phyloP scores from a whole-genome alignment of 768 basidiomycete genomes.

The Auricularia sp. region DNA sequence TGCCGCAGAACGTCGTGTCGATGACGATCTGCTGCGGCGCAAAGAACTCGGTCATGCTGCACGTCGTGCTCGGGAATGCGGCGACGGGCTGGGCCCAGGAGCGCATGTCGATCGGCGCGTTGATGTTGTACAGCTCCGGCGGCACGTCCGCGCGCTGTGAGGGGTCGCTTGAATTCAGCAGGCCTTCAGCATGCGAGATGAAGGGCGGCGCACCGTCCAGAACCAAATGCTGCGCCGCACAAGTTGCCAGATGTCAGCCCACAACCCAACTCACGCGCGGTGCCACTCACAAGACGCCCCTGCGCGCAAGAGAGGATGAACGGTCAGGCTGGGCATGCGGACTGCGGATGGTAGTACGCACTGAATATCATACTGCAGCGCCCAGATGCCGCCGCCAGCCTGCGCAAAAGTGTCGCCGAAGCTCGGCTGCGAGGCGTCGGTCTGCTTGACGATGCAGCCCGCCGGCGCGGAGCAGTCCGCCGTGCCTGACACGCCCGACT shows the following conservation, averaged over 20 bases:
- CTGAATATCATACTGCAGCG: constrained; percentile 52
- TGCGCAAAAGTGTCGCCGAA: constrained; percentile 39
- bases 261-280: background rate
- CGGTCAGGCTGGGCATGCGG: no score
- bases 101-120: constrained; percentile 22
- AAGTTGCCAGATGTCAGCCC: background rate
- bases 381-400: constrained; percentile 57
- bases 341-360: background rate
- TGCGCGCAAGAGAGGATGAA: background rate
- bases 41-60: constrained; percentile 37
- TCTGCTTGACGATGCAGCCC: constrained; percentile 38
- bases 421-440: constrained; percentile 27
- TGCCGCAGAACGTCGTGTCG: constrained; percentile 45
- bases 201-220: constrained; percentile 16
- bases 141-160: constrained; percentile 2
- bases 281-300: constrained; percentile 37
- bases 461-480: constrained; percentile 23
- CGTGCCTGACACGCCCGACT: constrained; percentile 7
- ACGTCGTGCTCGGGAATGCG: constrained; percentile 28
- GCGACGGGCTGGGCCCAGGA: constrained; percentile 39
- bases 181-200: no score
- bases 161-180: background rate
- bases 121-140: background rate
- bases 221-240: constrained; percentile 24
- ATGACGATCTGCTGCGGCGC: constrained; percentile 40